Evolutionary conservation across 352 stramenopile genomes (phyloP).

Genomic region (Phytophthora agathidicida): DNA sequence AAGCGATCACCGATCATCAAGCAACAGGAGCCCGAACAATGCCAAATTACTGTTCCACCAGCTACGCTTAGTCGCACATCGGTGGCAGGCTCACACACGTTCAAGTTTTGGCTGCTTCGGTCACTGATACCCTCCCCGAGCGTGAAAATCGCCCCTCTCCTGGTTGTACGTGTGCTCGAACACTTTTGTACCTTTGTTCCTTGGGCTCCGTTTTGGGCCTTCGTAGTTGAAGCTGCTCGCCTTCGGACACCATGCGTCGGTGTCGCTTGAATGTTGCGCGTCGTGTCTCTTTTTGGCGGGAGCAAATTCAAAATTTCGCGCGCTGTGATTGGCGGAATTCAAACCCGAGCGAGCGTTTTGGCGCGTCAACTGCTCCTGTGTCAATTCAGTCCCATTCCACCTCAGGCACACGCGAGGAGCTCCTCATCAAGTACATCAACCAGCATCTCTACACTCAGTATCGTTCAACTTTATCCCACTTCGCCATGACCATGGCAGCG

Average conservation of each 20-base stretch:
- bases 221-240: too few relatives aligned
- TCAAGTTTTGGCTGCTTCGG: too few relatives aligned
- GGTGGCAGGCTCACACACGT: too few relatives aligned
- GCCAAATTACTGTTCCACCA: too few relatives aligned
- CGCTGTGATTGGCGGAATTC: constrained; percentile 44
- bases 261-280: constrained; percentile 17
- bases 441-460: constrained; percentile 1
- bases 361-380: constrained; percentile 3
- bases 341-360: constrained; percentile 19
- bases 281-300: constrained; percentile 37
- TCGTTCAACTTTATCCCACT: constrained; percentile 6
- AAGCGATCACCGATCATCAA: too few relatives aligned
- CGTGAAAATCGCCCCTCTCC: too few relatives aligned
- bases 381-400: constrained; percentile 15
- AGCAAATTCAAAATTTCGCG: constrained; percentile 32
- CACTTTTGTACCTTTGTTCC: too few relatives aligned
- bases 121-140: too few relatives aligned
- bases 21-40: too few relatives aligned
- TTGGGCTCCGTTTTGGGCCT: too few relatives aligned
- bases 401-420: background rate
- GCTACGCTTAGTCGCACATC: too few relatives aligned
- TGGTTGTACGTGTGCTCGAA: too few relatives aligned
- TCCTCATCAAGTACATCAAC: constrained; percentile 3
- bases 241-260: constrained; percentile 1
- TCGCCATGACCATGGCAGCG: constrained; percentile 24